Conservation (phyloP, 2,329 filamentous ascomycete genomes). For the Aspergillus clavatus region DNA sequence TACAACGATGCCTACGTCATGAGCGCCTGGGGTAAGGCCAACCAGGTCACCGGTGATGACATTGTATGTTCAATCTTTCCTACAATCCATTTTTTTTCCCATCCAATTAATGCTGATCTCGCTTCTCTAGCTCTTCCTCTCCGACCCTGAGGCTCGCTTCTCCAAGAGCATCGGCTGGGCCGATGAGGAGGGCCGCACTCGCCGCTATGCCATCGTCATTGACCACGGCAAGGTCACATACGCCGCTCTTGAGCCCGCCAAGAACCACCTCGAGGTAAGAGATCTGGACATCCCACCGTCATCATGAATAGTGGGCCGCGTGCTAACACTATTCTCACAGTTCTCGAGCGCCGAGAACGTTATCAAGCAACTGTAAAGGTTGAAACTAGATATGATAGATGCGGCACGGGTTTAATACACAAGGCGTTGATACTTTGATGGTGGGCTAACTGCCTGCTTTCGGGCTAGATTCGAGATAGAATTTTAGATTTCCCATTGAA, state of each 20-base stretch:
- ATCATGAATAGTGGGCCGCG: slow-evolving; percentile 12
- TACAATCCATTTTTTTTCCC: slow-evolving; percentile 5
- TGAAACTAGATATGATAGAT: slow-evolving; percentile 10
- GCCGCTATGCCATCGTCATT: slow-evolving; percentile 73
- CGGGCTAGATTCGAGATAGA: slow-evolving; percentile 12
- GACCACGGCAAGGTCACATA: slow-evolving; percentile 81
- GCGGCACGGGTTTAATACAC: slow-evolving; percentile 10
- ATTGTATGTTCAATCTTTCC: slow-evolving; percentile 47
- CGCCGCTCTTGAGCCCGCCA: slow-evolving; percentile 64
- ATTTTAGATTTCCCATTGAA: slow-evolving; percentile 17
- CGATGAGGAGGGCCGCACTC: slow-evolving; percentile 65
- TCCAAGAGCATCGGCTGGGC: slow-evolving; percentile 74
- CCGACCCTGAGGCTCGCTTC: slow-evolving; percentile 68
- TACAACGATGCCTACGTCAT: slow-evolving; percentile 84
- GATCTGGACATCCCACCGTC: background rate
- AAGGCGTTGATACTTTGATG: slow-evolving; percentile 12
- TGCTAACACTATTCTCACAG: slow-evolving; percentile 17
- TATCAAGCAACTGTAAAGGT: slow-evolving; percentile 35
- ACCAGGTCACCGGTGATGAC: slow-evolving; percentile 67
- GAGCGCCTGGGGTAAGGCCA: slow-evolving; percentile 87
- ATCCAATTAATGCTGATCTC: background rate
- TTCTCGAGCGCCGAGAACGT: slow-evolving; percentile 38
- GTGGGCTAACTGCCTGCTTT: slow-evolving; percentile 16
- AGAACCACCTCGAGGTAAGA: slow-evolving; percentile 39
- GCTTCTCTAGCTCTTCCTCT: slow-evolving; percentile 62